Evolutionary conservation across 1,139 yeast genomes (phyloP).

Genomic region (Hansenula sp.): DNA sequence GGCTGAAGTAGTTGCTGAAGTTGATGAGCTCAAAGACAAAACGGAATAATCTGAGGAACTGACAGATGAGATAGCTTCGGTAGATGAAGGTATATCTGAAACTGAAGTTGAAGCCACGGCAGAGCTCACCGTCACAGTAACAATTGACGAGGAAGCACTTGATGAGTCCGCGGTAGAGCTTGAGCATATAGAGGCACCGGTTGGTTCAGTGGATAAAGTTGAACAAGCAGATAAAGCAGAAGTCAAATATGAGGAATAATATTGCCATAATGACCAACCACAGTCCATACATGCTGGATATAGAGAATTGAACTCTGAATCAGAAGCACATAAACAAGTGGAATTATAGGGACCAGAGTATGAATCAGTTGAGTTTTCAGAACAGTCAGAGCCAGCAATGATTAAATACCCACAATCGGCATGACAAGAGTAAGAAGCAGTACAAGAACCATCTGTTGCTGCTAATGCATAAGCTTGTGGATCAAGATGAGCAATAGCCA

Average conservation of each 20-base stretch:
- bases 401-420: conserved; percentile 16
- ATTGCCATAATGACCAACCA: conserved; percentile 25
- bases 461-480: conserved; percentile 14
- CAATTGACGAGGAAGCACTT: neutral
- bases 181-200: conserved; percentile 20
- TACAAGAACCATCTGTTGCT: conserved; percentile 15
- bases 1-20: too few species aligned
- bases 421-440: conserved; percentile 13
- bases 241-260: conserved; percentile 21
- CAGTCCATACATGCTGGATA: conserved; percentile 23
- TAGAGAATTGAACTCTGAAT: conserved; percentile 12
- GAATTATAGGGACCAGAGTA: conserved; percentile 22
- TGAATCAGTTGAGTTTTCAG: conserved; percentile 9
- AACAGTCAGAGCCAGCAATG: conserved; percentile 11
- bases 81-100: neutral
- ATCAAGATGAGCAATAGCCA: conserved; percentile 16
- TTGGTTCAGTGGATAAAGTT: conserved; percentile 16
- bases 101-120: neutral
- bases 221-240: conserved; percentile 19
- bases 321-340: conserved; percentile 20
- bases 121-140: neutral
- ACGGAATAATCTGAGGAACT: too few species aligned
- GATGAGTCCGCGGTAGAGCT: conserved; percentile 11
- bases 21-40: too few species aligned
- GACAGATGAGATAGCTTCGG: neutral